Percentiles rank a stretch among this genome's conserved stretches.
These are phyloP conservation scores for Fusarium sp. DNA, from an alignment of 2,329 filamentous ascomycete genomes.

Conservation along the genomic window DNA sequence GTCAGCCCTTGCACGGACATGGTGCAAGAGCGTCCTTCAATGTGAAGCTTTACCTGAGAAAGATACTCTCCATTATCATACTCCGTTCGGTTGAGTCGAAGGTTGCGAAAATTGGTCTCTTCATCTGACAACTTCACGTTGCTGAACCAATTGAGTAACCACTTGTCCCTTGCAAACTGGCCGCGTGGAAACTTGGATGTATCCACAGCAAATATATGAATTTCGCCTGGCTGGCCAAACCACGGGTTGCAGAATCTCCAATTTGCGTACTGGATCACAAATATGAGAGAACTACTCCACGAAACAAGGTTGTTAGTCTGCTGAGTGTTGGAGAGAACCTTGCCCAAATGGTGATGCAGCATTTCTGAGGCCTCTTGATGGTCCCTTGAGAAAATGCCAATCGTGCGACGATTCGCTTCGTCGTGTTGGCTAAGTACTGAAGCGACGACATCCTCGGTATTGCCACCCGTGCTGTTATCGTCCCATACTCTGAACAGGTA, in stretches of 20 bases:
- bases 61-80: not conserved
- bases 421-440: fast-evolving
- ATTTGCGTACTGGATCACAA: not conserved
- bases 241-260: not conserved
- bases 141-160: fast-evolving
- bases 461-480: not conserved
- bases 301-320: not conserved
- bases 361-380: fast-evolving
- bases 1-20: fast-evolving
- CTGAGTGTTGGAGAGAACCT: fast-evolving
- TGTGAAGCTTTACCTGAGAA: not conserved
- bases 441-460: fast-evolving
- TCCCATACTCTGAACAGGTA: not conserved
- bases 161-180: not conserved
- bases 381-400: fast-evolving
- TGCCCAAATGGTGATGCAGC: not conserved
- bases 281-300: not conserved
- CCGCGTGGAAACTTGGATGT: fast-evolving
- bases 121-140: fast-evolving
- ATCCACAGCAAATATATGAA: fast-evolving
- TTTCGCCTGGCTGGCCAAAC: fast-evolving
- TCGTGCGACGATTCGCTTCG: fast-evolving
- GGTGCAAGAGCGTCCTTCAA: not conserved
- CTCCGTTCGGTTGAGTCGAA: fast-evolving
- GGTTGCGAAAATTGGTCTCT: fast-evolving